Base-by-base conservation (phyloP, 148 eudicot species). In the Dianthus caryophyllus region DNA sequence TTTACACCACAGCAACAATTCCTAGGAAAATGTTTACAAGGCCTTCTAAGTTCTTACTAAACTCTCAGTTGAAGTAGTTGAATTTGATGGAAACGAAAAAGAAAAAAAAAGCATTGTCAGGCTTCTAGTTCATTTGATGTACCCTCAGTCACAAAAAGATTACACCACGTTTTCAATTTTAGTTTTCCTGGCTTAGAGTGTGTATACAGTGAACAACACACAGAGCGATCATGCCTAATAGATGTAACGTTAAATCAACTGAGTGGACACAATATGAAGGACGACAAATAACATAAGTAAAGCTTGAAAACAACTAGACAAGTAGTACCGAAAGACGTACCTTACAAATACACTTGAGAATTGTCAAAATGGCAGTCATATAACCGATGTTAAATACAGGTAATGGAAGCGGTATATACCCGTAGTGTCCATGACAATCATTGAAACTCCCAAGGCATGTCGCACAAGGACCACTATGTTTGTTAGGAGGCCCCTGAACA, bases 331-430 rank as follows among this genome's bases (percentile, higher is more conserved):
- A n/a, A 61, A n/a, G 47, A 60, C 49, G 46, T 84, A 91, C 97
- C 96, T 92, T 92, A 83, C 97, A 92, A 14, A 92, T 89, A 85
- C 89, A 87, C 82, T 87, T 92, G 82, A 92, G 72, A 72, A 87
- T 77, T 46, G 87, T 87, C 66, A 85, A 68, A 49, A 87, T 77
- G 50, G 83, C 79, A 56, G 65, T 48, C 30, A 85, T 70, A 72
- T 80, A 92, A 46, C 96, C 97, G 65, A 85, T 78, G 65, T 92
- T 83, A 60, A 74, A 92, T 44, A 87, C 96, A 50, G 97, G 97
- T 20, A 92, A 80, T 26, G 80, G 85, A 78, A 92, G 97, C 51
- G 77, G 47, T 79, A 87, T 53, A 61, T 77, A 79, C 65, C 96
- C 97, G 70, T 77, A 89, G 61, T 89, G 96, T 55, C 96, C 97